Percentiles rank a stretch among this genome's conserved stretches.
Conservation (phyloP, 306 rosid genomes). For the Cicer arietinum region DNA sequence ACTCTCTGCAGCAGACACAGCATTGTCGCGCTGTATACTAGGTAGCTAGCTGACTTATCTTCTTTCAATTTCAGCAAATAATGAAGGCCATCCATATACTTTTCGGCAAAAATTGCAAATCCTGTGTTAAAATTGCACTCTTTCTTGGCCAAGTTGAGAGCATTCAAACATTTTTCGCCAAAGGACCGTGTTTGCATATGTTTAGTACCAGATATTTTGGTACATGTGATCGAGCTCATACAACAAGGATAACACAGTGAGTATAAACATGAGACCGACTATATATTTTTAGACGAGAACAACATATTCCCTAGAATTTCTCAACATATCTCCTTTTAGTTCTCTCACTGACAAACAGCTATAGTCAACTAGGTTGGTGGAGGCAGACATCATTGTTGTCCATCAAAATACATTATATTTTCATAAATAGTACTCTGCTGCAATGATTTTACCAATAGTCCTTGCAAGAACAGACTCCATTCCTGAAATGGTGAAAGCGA, state of each 20-base stretch:
- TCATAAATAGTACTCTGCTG: not conserved
- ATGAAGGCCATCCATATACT: constrained; percentile 16
- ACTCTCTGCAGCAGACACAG: not conserved
- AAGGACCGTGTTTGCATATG: not conserved
- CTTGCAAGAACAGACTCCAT: constrained; percentile 86
- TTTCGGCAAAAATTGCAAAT: constrained; percentile 17
- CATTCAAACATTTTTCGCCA: not conserved
- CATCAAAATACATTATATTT: constrained; percentile 19
- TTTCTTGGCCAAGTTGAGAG: constrained; percentile 27
- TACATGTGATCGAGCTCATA: no score
- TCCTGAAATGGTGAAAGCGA: constrained; percentile 84
- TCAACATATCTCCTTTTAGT: constrained; percentile 28
- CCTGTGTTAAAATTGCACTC: constrained; percentile 1
- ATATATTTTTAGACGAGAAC: no score
- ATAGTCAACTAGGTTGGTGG: constrained; percentile 18
- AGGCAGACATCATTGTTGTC: constrained; percentile 29
- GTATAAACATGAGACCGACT: no score
- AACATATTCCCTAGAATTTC: constrained; percentile 21
- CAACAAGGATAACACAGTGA: no score
- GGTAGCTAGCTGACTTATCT: not conserved
- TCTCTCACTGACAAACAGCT: constrained; percentile 9
- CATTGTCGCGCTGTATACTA: constrained; percentile 12
- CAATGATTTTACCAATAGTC: constrained; percentile 73
- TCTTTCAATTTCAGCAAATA: not conserved
- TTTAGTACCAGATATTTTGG: no score